phyloP scores from a whole-genome alignment of 2,329 filamentous ascomycete species.

The Trichocomaceae sp. region DNA sequence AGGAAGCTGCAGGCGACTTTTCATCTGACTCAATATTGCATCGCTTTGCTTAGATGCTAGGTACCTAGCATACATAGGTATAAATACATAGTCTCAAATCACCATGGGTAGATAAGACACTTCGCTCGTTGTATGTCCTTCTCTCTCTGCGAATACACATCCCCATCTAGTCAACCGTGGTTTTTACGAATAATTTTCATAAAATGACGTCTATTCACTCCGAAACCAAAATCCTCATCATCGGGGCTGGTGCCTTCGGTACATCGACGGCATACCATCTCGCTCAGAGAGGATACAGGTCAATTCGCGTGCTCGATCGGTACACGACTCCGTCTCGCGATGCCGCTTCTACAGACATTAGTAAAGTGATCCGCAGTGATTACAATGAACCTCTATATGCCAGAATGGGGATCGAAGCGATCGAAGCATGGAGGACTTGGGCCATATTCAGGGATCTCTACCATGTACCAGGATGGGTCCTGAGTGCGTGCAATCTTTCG shows the following conservation, averaged over 20 bases:
- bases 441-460: constrained; percentile 48
- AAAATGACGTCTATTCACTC: not conserved
- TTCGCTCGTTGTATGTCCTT: not conserved
- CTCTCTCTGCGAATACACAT: not conserved
- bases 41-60: not conserved
- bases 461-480: constrained; percentile 55
- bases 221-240: constrained; percentile 43
- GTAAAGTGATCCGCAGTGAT: constrained; percentile 65
- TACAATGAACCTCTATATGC: constrained; percentile 61
- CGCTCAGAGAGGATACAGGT: constrained; percentile 43
- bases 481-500: constrained; percentile 23
- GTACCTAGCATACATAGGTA: too few species aligned
- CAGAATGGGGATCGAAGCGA: constrained; percentile 58
- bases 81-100: too few species aligned
- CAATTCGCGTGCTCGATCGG: constrained; percentile 54
- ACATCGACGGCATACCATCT: constrained; percentile 60
- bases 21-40: not conserved
- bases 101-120: not conserved
- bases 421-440: constrained; percentile 50
- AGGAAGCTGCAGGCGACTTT: constrained; percentile 8
- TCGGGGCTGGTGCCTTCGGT: constrained; percentile 61
- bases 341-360: constrained; percentile 66
- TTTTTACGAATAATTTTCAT: not conserved
- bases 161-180: not conserved
- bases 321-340: constrained; percentile 43